Percentiles rank a stretch among this genome's conserved stretches.
Conservation (phyloP, 2,329 filamentous ascomycete genomes). For the Shiraia sp. region DNA sequence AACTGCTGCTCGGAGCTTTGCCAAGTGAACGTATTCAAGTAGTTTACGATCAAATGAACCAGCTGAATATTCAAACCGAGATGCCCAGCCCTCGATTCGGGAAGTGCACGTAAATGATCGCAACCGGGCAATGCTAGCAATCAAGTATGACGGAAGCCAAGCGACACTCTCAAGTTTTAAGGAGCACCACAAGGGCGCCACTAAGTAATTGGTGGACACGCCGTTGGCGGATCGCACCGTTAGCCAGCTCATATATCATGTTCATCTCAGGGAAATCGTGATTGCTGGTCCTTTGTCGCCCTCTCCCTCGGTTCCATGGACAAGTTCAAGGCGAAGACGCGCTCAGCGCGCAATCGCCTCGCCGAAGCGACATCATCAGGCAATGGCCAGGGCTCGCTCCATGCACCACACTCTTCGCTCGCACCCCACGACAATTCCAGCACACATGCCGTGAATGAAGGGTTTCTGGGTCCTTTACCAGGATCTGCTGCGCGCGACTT, state of each 20-base stretch:
- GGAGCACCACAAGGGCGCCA: too few relatives aligned
- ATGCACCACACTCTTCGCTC: slow-evolving; percentile 32
- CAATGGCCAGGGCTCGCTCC: slow-evolving; percentile 29
- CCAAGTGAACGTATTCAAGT: too few relatives aligned
- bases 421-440: slow-evolving; percentile 38
- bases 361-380: slow-evolving; percentile 32
- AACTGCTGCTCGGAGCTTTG: too few relatives aligned
- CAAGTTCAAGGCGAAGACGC: slow-evolving; percentile 38
- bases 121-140: too few relatives aligned
- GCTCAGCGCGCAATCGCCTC: slow-evolving; percentile 39
- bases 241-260: slow-evolving; percentile 24
- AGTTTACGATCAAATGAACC: too few relatives aligned
- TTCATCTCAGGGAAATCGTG: slow-evolving; percentile 16
- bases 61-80: too few relatives aligned
- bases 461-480: slow-evolving; percentile 28
- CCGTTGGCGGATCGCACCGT: background rate
- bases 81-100: too few relatives aligned
- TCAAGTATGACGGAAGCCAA: too few relatives aligned
- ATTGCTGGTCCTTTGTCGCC: slow-evolving; percentile 8
- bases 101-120: too few relatives aligned
- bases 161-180: too few relatives aligned
- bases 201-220: too few relatives aligned
- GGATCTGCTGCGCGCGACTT: slow-evolving; percentile 41
- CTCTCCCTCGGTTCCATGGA: slow-evolving; percentile 28
- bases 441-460: slow-evolving; percentile 38